Evolutionary conservation across 441 rosid genomes (phyloP).

Genomic region (Cnidoscolus chayamansa): DNA sequence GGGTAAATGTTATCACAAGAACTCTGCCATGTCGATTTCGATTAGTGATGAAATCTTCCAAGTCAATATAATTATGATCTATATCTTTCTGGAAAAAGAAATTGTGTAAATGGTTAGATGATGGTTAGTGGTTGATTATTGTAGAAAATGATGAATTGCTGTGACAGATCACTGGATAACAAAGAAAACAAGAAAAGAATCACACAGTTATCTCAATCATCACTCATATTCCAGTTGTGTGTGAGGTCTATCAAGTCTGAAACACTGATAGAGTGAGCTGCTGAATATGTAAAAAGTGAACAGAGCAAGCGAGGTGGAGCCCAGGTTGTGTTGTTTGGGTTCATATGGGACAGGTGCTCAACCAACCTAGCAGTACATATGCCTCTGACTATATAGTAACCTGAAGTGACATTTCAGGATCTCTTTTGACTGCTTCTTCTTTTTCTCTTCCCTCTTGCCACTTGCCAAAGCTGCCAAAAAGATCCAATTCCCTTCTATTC

Average conservation of each 20-base stretch:
- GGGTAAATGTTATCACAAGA: background rate
- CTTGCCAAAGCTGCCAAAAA: constrained; percentile 38
- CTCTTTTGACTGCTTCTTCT: constrained; percentile 24
- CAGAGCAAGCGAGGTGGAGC: background rate
- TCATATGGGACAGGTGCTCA: constrained; percentile 23
- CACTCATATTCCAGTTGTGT: background rate
- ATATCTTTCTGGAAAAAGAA: too few relatives aligned
- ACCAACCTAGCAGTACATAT: constrained; percentile 23
- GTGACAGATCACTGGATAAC: constrained; percentile 31
- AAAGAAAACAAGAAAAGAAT: constrained; percentile 24
- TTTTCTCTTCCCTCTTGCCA: constrained; percentile 15
- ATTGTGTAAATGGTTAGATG: background rate
- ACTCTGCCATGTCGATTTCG: background rate
- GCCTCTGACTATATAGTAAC: constrained; percentile 26
- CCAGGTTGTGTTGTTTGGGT: constrained; percentile 16
- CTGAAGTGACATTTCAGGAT: constrained; percentile 46
- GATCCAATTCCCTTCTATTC: constrained; percentile 26
- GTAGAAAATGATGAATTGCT: constrained; percentile 16
- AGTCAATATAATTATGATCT: too few relatives aligned
- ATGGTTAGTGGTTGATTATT: background rate
- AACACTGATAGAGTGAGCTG: constrained; percentile 2
- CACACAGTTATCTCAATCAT: constrained; percentile 11
- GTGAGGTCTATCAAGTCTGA: constrained; percentile 13
- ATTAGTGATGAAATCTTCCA: too few relatives aligned
- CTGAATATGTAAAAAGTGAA: background rate